Evolutionary conservation across 1,139 yeast genomes (phyloP), one percentile per base, ranked within the genome.

Genomic region (Taphrina populina): DNA sequence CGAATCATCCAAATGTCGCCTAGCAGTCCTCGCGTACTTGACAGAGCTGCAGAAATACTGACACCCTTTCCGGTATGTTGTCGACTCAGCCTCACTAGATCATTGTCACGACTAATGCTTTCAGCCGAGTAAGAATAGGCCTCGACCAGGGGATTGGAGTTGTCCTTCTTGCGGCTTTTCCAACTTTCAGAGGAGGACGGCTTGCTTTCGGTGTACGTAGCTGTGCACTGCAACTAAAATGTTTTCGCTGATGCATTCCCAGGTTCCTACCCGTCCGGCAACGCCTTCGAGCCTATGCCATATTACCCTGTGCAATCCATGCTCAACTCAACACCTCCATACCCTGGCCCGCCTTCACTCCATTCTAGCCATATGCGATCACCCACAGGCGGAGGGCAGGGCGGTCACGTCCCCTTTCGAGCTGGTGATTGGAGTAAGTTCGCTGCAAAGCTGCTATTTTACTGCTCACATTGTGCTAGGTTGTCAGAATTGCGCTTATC

Each of bases 71-170:
- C 96, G 41, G 54, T 33, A 17, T 6, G 35, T 29, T 17, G 3
- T 7, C 4, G 17, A 6, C 36, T 11, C 6, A 32, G 15, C 35
- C n/a, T 32, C 4, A 4, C 35, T 32, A 5, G 19, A 5, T 13
- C 39, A 34, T 2, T 34, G 30, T 27, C 30, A 8, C 30, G 30
- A 27, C 30, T 27, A 11, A 27, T 11, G 30, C 8, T 3, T 4
- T 1, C 23, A 43, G 47, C 83, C 88, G 23, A 82, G 87, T 49
- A 88, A 88, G 65, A 88, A 88, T 68, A 78, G 95, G 64, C 95
- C 96, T 21, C 77, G 97, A 66, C 96, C 96, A 0, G 97, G 97
- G 21, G 97, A 90, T 67, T 90, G 97, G 97, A 86, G 87, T 5
- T 90, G 97, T 70, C 95, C 96, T 15, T 83, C 92, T 4, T 90